Evolutionary conservation across 768 basidiomycete species (phyloP).

Genomic region (Psilocybe tampanensis): DNA sequence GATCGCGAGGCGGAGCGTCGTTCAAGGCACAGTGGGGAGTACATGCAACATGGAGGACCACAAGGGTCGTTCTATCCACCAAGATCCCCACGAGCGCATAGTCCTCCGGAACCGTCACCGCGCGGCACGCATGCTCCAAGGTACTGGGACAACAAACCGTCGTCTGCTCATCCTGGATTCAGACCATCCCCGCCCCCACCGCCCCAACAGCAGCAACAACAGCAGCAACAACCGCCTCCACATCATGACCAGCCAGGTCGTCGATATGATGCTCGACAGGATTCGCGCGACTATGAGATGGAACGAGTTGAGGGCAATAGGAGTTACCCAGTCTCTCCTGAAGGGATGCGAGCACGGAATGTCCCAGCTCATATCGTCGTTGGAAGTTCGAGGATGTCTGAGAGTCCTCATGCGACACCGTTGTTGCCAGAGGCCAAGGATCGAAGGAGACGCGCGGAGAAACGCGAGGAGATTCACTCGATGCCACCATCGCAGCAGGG

Average conservation of each 20-base stretch:
- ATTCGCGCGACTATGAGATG: slow-evolving; percentile 54
- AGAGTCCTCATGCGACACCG: slow-evolving; percentile 57
- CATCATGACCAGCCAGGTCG: slow-evolving; percentile 47
- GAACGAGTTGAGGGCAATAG: slow-evolving; percentile 34
- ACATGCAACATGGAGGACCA: slow-evolving; percentile 36
- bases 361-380: slow-evolving; percentile 33
- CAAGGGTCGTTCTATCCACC: slow-evolving; percentile 38
- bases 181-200: slow-evolving; percentile 34
- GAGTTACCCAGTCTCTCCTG: slow-evolving; percentile 51
- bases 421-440: slow-evolving; percentile 44
- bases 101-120: slow-evolving; percentile 66
- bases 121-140: slow-evolving; percentile 46
- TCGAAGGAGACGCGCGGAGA: slow-evolving; percentile 47
- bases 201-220: slow-evolving; percentile 29
- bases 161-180: slow-evolving; percentile 33
- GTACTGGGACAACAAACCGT: slow-evolving; percentile 68
- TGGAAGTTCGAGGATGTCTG: slow-evolving; percentile 50
- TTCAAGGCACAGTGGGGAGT: slow-evolving; percentile 43
- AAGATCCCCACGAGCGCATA: slow-evolving; percentile 44
- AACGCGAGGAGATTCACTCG: slow-evolving; percentile 43
- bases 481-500: slow-evolving; percentile 27
- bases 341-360: slow-evolving; percentile 37
- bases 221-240: slow-evolving; percentile 5
- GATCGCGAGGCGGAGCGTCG: slow-evolving; percentile 48
- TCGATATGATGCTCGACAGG: slow-evolving; percentile 68